Percentiles rank a stretch among this genome's conserved stretches.
Evolutionary conservation across 331 rosid species (phyloP).

Genomic region (Rhamnella rubrinervis): DNA sequence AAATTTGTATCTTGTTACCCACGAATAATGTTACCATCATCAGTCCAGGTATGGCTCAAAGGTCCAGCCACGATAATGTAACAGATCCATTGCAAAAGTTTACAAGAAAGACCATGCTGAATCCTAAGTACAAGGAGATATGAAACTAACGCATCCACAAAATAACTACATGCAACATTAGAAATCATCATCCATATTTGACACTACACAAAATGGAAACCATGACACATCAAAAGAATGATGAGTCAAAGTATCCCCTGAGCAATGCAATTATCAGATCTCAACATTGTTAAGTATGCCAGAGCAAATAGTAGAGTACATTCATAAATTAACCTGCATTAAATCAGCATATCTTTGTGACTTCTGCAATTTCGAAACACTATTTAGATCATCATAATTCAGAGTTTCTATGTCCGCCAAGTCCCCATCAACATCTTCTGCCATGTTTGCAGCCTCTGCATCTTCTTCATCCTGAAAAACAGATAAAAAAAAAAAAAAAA

Average conservation of each 20-base stretch:
- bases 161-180: background rate
- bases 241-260: background rate
- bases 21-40: no score
- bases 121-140: background rate
- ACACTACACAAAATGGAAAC: background rate
- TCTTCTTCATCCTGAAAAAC: conserved; percentile 55
- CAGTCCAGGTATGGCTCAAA: no score
- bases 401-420: conserved; percentile 77
- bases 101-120: background rate
- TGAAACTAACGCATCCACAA: background rate
- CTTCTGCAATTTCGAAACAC: conserved; percentile 91
- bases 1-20: no score
- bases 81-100: background rate
- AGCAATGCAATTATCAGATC: background rate
- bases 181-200: background rate
- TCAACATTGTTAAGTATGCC: background rate
- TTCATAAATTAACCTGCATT: conserved; percentile 54
- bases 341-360: conserved; percentile 72
- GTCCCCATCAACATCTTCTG: conserved; percentile 90
- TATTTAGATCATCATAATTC: conserved; percentile 85
- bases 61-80: no score
- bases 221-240: background rate
- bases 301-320: background rate
- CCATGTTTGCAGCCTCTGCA: conserved; percentile 65
- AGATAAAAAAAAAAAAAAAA: background rate